Percentiles rank a stretch among this genome's conserved stretches.
Conservation (phyloP, 768 basidiomycete genomes). For the Mycena venus region DNA sequence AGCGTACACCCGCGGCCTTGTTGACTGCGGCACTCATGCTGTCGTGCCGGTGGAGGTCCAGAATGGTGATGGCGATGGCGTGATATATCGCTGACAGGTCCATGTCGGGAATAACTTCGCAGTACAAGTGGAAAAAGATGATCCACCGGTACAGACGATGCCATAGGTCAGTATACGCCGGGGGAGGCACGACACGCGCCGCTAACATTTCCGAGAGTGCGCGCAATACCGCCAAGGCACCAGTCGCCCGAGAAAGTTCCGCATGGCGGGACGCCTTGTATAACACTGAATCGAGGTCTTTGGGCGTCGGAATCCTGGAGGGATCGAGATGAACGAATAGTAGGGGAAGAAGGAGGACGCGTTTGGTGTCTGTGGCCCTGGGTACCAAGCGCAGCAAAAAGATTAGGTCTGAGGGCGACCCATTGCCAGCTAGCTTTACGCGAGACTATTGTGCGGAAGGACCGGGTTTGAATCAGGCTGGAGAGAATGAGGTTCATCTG, state of each 20-base stretch:
- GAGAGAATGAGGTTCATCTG: not conserved
- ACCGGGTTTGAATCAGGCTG: not conserved
- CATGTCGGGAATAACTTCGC: not conserved
- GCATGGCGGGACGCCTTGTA: not conserved
- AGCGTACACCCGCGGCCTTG: not conserved
- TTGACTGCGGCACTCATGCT: not conserved
- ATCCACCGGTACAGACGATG: not conserved
- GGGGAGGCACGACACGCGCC: not conserved
- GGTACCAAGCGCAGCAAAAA: not conserved
- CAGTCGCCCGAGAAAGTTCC: not conserved
- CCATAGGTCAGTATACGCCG: not conserved
- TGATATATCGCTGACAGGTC: not conserved
- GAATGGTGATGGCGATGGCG: not conserved
- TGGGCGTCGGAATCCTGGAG: not conserved
- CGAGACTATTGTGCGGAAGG: not conserved
- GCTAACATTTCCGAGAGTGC: not conserved
- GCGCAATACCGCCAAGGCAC: not conserved
- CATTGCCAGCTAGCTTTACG: not conserved
- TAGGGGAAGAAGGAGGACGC: not conserved
- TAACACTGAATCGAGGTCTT: not conserved
- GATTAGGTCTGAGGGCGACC: not conserved
- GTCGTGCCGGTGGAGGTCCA: not conserved
- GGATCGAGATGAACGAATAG: not conserved
- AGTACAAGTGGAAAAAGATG: not conserved
- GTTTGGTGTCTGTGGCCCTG: not conserved